These are phyloP conservation scores for Eucalyptus curtisii DNA, from an alignment of 345 rosid genomes.

Conservation along the genomic window DNA sequence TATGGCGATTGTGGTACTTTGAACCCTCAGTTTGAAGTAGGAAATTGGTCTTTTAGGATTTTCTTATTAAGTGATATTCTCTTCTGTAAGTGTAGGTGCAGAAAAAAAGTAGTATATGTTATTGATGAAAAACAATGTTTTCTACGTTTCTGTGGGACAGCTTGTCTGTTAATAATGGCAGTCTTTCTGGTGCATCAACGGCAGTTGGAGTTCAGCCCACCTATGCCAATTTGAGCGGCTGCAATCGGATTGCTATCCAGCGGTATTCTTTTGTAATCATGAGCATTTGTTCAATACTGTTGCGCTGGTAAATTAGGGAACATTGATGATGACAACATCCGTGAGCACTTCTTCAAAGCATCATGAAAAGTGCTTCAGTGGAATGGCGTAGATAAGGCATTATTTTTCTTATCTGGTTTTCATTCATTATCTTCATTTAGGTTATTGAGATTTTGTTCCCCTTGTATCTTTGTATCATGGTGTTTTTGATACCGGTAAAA, in stretches of 20 bases:
- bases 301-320: neutral
- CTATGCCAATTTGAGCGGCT: conserved; percentile 35
- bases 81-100: neutral
- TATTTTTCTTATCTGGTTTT: neutral
- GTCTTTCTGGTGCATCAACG: conserved; percentile 17
- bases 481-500: neutral
- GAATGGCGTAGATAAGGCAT: neutral
- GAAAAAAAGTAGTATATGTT: neutral
- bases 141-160: conserved; percentile 19
- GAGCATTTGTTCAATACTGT: neutral
- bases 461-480: neutral
- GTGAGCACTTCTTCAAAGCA: neutral
- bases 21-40: neutral
- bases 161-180: conserved; percentile 31
- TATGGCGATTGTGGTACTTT: neutral
- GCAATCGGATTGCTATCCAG: conserved; percentile 4
- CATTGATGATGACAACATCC: neutral
- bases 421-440: neutral
- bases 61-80: neutral
- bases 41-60: neutral
- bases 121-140: neutral
- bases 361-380: neutral
- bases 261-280: conserved; percentile 8
- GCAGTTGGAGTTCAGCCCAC: conserved; percentile 24
- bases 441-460: neutral